Evolutionary conservation across 2,329 filamentous ascomycete species (phyloP), one percentile per base, ranked within the genome.

Genomic region (Arthrobotrys conoides): DNA sequence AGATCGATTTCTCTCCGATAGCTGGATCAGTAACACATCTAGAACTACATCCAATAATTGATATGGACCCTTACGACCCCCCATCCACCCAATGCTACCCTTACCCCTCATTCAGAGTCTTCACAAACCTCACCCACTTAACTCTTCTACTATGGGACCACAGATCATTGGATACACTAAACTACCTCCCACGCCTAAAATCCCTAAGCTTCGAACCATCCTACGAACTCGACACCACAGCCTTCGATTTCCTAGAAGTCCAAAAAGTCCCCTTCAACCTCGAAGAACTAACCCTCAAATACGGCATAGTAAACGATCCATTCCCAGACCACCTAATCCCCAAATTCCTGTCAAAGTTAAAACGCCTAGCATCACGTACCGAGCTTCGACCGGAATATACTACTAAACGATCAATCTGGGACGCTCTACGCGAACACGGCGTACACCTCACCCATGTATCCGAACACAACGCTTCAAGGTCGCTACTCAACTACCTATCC

Each of bases 231-330:
- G 57, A 65, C 18, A 18, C 33, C 5, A 48, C 55, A 0, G 46
- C 46, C 46, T 41, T 70, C 24, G 72, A 70, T n/a, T 76, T 76
- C 48, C 41, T 76, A 24, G 5, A 51, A n/a, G 41, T 38, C 36
- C 72, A 76, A 67, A 48, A 49, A 2, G 72, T 61, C 0, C 66
- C 66, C 0, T 77, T 77, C 44, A 71, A 67, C 18, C 59, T 77
- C 10, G 36, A 49, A 5, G 3, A 20, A 10, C 66, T 77, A 24
- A 44, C 14, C 14, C 14, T 77, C 10, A 66, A 44, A 22, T 24
- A 57, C 41, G 51, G 38, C 12, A 20, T 8, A 24, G 33, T 61
- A 41, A 61, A 59, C 16, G 30, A 38, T 10, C 46, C 55, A 12
- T 65, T 71, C 41, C 67, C 67, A 8, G 38, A 33, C 2, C 16